Conservation (phyloP, 805 yeast species). For the Ogataea dorogensis region DNA sequence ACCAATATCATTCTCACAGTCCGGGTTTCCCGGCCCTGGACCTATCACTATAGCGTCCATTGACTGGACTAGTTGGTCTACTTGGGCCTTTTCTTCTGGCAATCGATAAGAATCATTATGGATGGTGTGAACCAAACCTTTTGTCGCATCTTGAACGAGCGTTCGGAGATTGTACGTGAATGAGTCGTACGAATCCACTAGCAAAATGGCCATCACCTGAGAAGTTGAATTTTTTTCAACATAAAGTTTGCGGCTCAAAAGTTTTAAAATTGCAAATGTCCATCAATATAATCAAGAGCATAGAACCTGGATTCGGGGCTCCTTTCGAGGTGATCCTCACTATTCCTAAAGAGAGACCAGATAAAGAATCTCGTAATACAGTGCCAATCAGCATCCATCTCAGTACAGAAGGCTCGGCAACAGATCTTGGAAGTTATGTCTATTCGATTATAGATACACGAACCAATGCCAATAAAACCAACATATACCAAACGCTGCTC, state of each 20-base stretch:
- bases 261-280: slow-evolving; percentile 1
- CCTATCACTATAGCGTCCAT: slow-evolving; percentile 84
- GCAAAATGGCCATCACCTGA: slow-evolving; percentile 48
- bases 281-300: slow-evolving; percentile 20
- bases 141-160: slow-evolving; percentile 55
- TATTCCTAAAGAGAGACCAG: slow-evolving; percentile 22
- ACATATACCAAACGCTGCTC: slow-evolving; percentile 43
- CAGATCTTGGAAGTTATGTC: slow-evolving; percentile 42
- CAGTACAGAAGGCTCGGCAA: slow-evolving; percentile 32
- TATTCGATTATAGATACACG: slow-evolving; percentile 41
- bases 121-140: slow-evolving; percentile 50
- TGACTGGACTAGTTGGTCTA: slow-evolving; percentile 42
- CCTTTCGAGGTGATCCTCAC: slow-evolving; percentile 27
- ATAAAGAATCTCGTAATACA: slow-evolving; percentile 13
- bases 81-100: slow-evolving; percentile 32
- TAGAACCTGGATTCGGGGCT: slow-evolving; percentile 28
- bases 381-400: slow-evolving; percentile 39
- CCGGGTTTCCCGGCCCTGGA: slow-evolving; percentile 97
- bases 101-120: slow-evolving; percentile 57
- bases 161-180: slow-evolving; percentile 80
- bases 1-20: slow-evolving; percentile 62
- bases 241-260: slow-evolving; percentile 4
- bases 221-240: slow-evolving; percentile 3
- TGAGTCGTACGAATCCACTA: slow-evolving; percentile 93
- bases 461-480: slow-evolving; percentile 13